Evolutionary conservation across 352 stramenopile genomes (phyloP), one percentile per base, ranked within the genome.

Genomic region (Globisporangium echinulatum): DNA sequence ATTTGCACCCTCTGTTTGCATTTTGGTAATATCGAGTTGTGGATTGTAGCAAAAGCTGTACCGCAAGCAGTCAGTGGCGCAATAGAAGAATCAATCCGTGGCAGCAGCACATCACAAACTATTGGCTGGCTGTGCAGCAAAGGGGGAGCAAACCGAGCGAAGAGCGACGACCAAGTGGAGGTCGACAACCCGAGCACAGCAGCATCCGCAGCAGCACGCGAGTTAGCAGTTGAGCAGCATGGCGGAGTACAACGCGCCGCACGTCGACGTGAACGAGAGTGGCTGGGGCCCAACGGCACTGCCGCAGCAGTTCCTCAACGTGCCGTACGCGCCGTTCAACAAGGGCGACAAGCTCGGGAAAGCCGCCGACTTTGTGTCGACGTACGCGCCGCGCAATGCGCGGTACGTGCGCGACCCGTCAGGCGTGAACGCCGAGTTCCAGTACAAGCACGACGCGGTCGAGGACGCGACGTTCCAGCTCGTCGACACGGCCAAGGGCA

Each of bases 261-360:
- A 69, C 25, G 86, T 96, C 54, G 83, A 92, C 69, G 76, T 92
- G 68, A 96, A 96, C 68, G 63, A 69, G 46, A 74, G 67, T 39
- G 86, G 87, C 46, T 96, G 88, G 88, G 88, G 88, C 51, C 88
- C 88, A 8, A 96, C 85, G 50, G 64, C 68, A 33, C 82, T 96
- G 19, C 88, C 88, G 17, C 74, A 94, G 72, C 84, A 95, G 71
- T 98, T 98, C 79, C 71, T 90, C 25, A 85, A 95, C 63, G 75
- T 99, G 37, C 96, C 96, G 7, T 99, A 98, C 68, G 88, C 92
- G 46, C 93, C 94, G 4, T 99, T 99, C 71, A 96, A 96, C 62
- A 97, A 97, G 66, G 91, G 84, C 43, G 95, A 99, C 80, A 95
- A 96, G 65, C 75, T 98, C 9, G 94, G 94, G 33, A 93, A 96